Base-by-base conservation (phyloP, 495 filamentous ascomycete genomes). In the Pyrenopolyporus hunteri region DNA sequence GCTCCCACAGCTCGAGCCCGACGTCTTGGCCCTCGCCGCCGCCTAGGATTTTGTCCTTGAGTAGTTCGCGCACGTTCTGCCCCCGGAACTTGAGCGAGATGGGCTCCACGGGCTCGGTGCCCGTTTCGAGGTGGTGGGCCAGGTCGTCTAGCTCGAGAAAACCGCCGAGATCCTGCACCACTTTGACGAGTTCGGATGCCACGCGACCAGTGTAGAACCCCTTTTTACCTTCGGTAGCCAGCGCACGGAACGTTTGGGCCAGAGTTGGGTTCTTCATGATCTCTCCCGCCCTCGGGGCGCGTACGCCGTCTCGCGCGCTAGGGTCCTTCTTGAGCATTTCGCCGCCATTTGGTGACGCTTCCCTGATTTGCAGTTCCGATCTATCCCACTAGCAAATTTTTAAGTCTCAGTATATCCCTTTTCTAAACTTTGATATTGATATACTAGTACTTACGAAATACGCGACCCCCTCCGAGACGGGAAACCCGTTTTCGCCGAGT, bases 141-240 rank as follows among this genome's bases (percentile, higher is more conserved):
- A 98, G 80, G 73, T 98, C 94, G 20, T 89, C 88, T 9, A 93
- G 80, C 8, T 84, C 85, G 47, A 98, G 77, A 66, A 87, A 85
- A 0, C 92, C 92, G 23, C 94, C 94, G 1, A 88, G 82, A 59
- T 87, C 83, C 33, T 83, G 79, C 4, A 91, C 83, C 0, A 91
- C 91, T 59, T 91, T 89, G 39, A 96, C 80, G 14, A 98, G 76
- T 39, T 84, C 85, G 54, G 92, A 80, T 7, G 92, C 95, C 45
- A 97, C 83, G 13, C 83, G 79, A 10, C 95, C 95, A 25, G 87
- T 80, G 73, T 98, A 98, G 78, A 97, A 98, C 3, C 94, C 94
- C 56, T 85, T 84, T 71, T 93, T 96, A 31, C 93, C 92, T 23
- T 96, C 78, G 19, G 85, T 76, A 0, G 88, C 93, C 3, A 98